phyloP scores from a whole-genome alignment of 176 grass and related monocot genomes.

The Panicum miliaceum region DNA sequence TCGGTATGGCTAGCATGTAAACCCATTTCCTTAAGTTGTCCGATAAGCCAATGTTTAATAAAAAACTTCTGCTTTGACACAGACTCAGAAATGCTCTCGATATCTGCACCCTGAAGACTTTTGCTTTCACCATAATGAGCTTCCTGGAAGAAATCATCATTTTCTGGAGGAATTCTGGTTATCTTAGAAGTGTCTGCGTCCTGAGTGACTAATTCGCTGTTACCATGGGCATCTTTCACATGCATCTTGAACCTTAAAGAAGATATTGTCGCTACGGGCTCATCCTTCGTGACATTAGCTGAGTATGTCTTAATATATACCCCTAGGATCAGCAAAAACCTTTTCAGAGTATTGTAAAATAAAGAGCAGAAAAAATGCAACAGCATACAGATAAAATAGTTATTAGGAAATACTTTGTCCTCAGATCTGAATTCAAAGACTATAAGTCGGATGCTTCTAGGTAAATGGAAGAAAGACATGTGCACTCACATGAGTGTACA shows the following conservation, averaged over 20 bases:
- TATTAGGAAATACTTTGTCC: slow-evolving; percentile 24
- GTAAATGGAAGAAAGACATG: slow-evolving; percentile 31
- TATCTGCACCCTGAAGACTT: slow-evolving; percentile 48
- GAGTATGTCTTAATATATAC: slow-evolving; percentile 70
- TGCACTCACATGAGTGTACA: slow-evolving; percentile 87
- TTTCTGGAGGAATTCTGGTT: slow-evolving; percentile 40
- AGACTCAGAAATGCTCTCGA: slow-evolving; percentile 52
- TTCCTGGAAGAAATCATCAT: slow-evolving; percentile 44
- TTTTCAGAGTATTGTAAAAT: slow-evolving; percentile 40
- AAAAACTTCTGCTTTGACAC: slow-evolving; percentile 58
- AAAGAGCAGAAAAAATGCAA: slow-evolving; percentile 15
- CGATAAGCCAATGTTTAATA: slow-evolving; percentile 77
- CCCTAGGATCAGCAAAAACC: slow-evolving; percentile 56
- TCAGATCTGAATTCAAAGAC: background rate
- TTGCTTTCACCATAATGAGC: slow-evolving; percentile 47
- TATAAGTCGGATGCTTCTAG: slow-evolving; percentile 27
- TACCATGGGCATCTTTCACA: slow-evolving; percentile 50
- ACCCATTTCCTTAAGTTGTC: slow-evolving; percentile 66
- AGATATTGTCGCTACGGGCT: slow-evolving; percentile 58
- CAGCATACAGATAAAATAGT: slow-evolving; percentile 19
- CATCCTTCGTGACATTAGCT: slow-evolving; percentile 60
- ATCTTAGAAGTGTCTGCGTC: slow-evolving; percentile 46
- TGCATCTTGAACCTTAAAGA: slow-evolving; percentile 61
- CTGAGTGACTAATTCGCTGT: slow-evolving; percentile 48
- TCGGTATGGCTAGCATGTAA: slow-evolving; percentile 51